A percentile compares a stretch with the other conserved stretches of the same genome.
Evolutionary conservation across 345 rosid genomes (phyloP).

Genomic region (Draba incana): DNA sequence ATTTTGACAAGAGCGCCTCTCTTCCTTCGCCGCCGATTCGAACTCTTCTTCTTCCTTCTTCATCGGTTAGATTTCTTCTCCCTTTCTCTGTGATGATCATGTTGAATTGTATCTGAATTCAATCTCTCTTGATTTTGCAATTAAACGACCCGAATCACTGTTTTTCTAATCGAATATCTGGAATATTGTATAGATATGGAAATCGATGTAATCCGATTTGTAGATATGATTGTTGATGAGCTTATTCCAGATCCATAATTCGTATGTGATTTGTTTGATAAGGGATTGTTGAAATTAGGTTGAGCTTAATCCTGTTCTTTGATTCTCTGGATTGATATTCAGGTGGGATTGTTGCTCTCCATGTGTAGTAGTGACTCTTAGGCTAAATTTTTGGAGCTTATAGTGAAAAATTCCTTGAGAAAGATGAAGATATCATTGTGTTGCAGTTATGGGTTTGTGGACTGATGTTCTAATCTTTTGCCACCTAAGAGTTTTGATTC

Average conservation of each 20-base stretch:
- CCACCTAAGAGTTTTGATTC: slow-evolving; percentile 20
- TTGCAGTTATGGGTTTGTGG: slow-evolving; percentile 66
- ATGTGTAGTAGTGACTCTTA: slow-evolving; percentile 29
- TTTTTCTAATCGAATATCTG: slow-evolving; percentile 16
- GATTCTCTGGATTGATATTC: slow-evolving; percentile 27
- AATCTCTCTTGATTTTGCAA: slow-evolving; percentile 26
- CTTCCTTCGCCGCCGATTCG: slow-evolving; percentile 47
- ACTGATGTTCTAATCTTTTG: slow-evolving; percentile 45
- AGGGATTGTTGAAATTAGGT: slow-evolving; percentile 15
- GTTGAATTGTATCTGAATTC: slow-evolving; percentile 41
- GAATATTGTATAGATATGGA: neutral
- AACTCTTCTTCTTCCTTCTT: slow-evolving; percentile 29
- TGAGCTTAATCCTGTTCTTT: slow-evolving; percentile 20
- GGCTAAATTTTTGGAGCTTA: slow-evolving; percentile 36
- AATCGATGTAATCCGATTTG: neutral
- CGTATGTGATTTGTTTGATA: neutral
- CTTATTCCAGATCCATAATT: slow-evolving; percentile 31
- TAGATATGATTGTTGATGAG: slow-evolving; percentile 35
- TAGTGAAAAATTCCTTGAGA: slow-evolving; percentile 12
- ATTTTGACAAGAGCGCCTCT: slow-evolving; percentile 38
- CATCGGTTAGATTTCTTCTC: slow-evolving; percentile 32
- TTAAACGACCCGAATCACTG: slow-evolving; percentile 15
- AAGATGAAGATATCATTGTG: slow-evolving; percentile 59
- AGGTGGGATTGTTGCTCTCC: slow-evolving; percentile 43
- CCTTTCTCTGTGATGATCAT: slow-evolving; percentile 35